phyloP scores from a whole-genome alignment of 2,329 filamentous ascomycete genomes.

The Verticillium longisporum region DNA sequence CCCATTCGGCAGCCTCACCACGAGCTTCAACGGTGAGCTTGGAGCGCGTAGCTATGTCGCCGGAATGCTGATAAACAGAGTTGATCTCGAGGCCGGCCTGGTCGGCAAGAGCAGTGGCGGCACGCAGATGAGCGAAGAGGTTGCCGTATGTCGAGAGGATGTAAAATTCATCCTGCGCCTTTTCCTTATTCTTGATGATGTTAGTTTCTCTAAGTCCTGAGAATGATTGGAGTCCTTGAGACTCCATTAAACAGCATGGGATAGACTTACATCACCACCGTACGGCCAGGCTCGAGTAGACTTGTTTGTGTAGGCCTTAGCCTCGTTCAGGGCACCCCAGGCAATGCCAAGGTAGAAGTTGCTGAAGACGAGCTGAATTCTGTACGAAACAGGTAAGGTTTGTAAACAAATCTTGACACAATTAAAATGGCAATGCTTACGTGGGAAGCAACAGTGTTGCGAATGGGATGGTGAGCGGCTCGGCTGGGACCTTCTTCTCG shows the following conservation, averaged over 20 bases:
- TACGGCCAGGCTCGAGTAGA: conserved; percentile 58
- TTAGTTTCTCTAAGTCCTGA: neutral
- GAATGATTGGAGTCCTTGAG: too few species aligned
- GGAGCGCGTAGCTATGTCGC: conserved; percentile 27
- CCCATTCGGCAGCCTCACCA: conserved; percentile 55
- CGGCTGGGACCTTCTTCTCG: conserved; percentile 36
- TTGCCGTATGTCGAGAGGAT: conserved; percentile 59
- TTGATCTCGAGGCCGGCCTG: conserved; percentile 43
- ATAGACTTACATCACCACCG: conserved; percentile 44
- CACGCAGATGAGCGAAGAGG: conserved; percentile 54
- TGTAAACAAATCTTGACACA: neutral
- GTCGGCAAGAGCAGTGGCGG: conserved; percentile 52
- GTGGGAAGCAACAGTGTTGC: conserved; percentile 53
- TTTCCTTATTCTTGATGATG: conserved; percentile 38
- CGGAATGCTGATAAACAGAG: conserved; percentile 33
- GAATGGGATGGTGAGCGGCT: conserved; percentile 34
- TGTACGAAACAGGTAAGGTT: conserved; percentile 11
- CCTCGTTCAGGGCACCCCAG: conserved; percentile 48
- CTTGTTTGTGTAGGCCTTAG: conserved; percentile 47
- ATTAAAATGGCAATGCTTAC: conserved; percentile 19
- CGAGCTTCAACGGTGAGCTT: conserved; percentile 43
- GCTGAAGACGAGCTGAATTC: conserved; percentile 58
- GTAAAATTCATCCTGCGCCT: conserved; percentile 43
- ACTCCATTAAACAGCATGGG: too few species aligned
- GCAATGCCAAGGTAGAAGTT: conserved; percentile 62